phyloP scores from a whole-genome alignment of 2,329 filamentous ascomycete genomes.

The Xylariales sp. region DNA sequence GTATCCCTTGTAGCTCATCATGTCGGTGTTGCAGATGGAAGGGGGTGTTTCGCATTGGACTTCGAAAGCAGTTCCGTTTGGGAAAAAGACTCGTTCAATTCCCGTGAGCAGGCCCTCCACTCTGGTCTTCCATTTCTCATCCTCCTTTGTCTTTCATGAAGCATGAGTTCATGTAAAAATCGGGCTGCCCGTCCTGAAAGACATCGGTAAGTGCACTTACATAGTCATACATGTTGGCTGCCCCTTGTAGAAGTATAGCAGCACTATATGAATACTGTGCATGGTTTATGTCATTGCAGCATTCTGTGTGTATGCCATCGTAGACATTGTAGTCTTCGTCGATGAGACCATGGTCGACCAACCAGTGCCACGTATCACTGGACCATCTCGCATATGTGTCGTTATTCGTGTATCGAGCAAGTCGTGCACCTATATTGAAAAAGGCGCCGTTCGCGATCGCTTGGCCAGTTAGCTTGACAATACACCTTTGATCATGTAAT shows the following conservation, averaged over 20 bases:
- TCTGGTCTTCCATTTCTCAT: constrained; percentile 37
- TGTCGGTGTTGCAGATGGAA: constrained; percentile 55
- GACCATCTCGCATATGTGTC: constrained; percentile 47
- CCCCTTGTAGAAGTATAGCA: constrained; percentile 48
- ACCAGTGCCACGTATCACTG: constrained; percentile 4
- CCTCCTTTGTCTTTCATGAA: constrained; percentile 29
- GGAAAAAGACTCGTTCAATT: constrained; percentile 41
- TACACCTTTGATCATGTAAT: neutral
- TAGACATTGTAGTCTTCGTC: constrained; percentile 53
- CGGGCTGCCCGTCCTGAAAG: neutral
- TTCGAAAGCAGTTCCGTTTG: constrained; percentile 45
- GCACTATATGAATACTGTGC: constrained; percentile 54
- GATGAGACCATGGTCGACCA: constrained; percentile 36
- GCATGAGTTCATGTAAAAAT: constrained; percentile 12
- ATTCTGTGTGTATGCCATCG: constrained; percentile 48
- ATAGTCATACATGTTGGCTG: constrained; percentile 55
- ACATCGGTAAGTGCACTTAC: constrained; percentile 18
- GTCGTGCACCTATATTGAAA: constrained; percentile 46
- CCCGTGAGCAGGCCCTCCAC: constrained; percentile 41
- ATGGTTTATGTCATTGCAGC: constrained; percentile 49
- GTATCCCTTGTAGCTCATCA: constrained; percentile 54
- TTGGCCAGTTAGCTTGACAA: constrained; percentile 2
- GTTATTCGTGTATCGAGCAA: constrained; percentile 58
- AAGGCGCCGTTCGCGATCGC: constrained; percentile 38
- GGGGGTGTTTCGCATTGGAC: constrained; percentile 43